phyloP scores from a whole-genome alignment of 2,329 filamentous ascomycete genomes.

The Diaporthe sp. region DNA sequence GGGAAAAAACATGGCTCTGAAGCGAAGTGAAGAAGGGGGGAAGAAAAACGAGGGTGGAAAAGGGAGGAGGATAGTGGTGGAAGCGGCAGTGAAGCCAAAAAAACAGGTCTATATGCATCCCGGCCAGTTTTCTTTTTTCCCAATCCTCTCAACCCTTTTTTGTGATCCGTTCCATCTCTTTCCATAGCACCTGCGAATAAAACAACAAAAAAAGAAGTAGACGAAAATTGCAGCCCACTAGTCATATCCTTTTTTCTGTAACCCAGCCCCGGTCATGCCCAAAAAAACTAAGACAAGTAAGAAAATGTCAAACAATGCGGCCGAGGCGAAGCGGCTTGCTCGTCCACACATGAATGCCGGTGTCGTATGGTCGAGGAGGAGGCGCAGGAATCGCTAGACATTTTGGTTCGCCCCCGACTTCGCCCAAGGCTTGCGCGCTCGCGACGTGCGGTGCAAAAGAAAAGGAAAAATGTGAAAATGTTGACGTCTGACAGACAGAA shows the following conservation, averaged over 20 bases:
- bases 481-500: constrained; percentile 41
- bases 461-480: constrained; percentile 12
- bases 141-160: constrained; percentile 41
- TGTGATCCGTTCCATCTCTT: constrained; percentile 38
- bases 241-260: constrained; percentile 41
- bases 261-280: constrained; percentile 41
- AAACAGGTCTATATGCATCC: constrained; percentile 49
- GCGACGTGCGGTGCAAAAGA: constrained; percentile 13
- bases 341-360: constrained; percentile 27
- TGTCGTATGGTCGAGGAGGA: constrained; percentile 18
- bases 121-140: constrained; percentile 45
- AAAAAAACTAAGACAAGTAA: constrained; percentile 32
- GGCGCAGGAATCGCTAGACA: constrained; percentile 28
- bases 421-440: constrained; percentile 36
- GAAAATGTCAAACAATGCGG: constrained; percentile 23
- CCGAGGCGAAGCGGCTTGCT: constrained; percentile 23
- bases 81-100: constrained; percentile 41
- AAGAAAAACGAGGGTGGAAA: constrained; percentile 33
- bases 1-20: constrained; percentile 32
- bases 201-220: constrained; percentile 31
- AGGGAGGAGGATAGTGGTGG: constrained; percentile 34
- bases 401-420: constrained; percentile 28
- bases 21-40: constrained; percentile 39
- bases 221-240: constrained; percentile 29
- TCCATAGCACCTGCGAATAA: constrained; percentile 40